These are phyloP conservation scores for Suhomyces canberraensis DNA, from an alignment of 805 yeast species.

Conservation along the genomic window DNA sequence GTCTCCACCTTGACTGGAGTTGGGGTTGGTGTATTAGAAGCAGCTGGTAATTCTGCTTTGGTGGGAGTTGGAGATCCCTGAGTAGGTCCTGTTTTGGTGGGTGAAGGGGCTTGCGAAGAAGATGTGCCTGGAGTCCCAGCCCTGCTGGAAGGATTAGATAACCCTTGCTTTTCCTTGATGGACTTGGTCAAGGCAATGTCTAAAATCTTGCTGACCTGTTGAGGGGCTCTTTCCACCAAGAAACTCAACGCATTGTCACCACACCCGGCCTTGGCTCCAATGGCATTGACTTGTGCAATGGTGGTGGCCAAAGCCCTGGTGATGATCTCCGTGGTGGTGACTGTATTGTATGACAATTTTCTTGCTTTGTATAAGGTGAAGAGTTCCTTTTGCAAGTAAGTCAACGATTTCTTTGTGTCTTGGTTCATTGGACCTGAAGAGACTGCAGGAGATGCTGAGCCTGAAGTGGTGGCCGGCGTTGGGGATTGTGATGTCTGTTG, in stretches of 20 bases:
- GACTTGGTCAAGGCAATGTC: slow-evolving; percentile 82
- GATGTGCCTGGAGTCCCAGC: slow-evolving; percentile 12
- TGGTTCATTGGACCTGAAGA: slow-evolving; percentile 35
- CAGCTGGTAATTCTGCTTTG: no score
- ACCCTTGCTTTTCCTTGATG: slow-evolving; percentile 45
- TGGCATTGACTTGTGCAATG: slow-evolving; percentile 83
- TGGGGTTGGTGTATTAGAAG: background rate
- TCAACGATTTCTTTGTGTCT: slow-evolving; percentile 70
- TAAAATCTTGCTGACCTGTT: slow-evolving; percentile 71
- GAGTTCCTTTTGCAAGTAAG: slow-evolving; percentile 82
- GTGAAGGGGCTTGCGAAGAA: slow-evolving; percentile 3
- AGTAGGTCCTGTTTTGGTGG: no score
- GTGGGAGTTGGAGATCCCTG: no score
- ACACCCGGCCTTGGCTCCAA: slow-evolving; percentile 81
- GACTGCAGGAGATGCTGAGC: slow-evolving; percentile 1
- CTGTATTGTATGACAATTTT: slow-evolving; percentile 67
- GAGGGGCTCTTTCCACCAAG: slow-evolving; percentile 76
- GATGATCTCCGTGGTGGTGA: slow-evolving; percentile 76
- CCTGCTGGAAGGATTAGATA: slow-evolving; percentile 15
- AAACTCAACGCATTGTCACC: slow-evolving; percentile 76
- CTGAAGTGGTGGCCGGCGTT: slow-evolving; percentile 5
- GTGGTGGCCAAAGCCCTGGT: slow-evolving; percentile 93
- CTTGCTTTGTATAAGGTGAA: slow-evolving; percentile 76
- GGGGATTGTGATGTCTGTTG: slow-evolving; percentile 17
- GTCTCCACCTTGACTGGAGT: background rate